Percentiles rank a stretch among this genome's conserved stretches.
These are phyloP conservation scores for Emergomyces orientalis DNA, from an alignment of 2,329 filamentous ascomycete species.

Conservation along the genomic window DNA sequence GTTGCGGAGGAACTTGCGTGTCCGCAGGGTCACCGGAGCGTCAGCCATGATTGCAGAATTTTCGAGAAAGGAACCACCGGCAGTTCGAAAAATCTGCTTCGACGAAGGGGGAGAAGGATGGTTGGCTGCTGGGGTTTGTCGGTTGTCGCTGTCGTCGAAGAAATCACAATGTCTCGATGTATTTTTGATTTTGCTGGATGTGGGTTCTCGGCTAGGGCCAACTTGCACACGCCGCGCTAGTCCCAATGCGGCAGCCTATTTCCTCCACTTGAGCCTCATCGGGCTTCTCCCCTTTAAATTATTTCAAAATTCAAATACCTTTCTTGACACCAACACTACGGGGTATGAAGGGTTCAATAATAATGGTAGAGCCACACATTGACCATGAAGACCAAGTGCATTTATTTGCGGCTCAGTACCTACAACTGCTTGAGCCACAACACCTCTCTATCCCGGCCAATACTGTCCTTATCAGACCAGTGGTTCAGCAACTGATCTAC, in stretches of 20 bases:
- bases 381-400: constrained; percentile 25
- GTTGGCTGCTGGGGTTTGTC: constrained; percentile 22
- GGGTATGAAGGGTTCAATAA: neutral
- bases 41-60: constrained; percentile 73
- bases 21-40: constrained; percentile 72
- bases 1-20: constrained; percentile 99
- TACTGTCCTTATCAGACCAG: constrained; percentile 48
- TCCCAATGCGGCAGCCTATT: constrained; percentile 12
- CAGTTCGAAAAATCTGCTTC: constrained; percentile 22
- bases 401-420: constrained; percentile 57
- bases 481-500: constrained; percentile 59
- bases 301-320: neutral
- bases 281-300: neutral
- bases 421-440: constrained; percentile 60
- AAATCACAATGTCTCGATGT: constrained; percentile 14
- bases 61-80: constrained; percentile 19
- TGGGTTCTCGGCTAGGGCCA: constrained; percentile 36
- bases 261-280: constrained; percentile 13
- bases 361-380: constrained; percentile 8
- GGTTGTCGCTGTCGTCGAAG: constrained; percentile 25
- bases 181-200: constrained; percentile 34
- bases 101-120: constrained; percentile 17
- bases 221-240: constrained; percentile 22
- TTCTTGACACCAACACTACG: neutral
- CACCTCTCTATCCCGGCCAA: constrained; percentile 55